Evolutionary conservation across 2,329 filamentous ascomycete species (phyloP).

Genomic region (Ambrosiella cleistominuta): DNA sequence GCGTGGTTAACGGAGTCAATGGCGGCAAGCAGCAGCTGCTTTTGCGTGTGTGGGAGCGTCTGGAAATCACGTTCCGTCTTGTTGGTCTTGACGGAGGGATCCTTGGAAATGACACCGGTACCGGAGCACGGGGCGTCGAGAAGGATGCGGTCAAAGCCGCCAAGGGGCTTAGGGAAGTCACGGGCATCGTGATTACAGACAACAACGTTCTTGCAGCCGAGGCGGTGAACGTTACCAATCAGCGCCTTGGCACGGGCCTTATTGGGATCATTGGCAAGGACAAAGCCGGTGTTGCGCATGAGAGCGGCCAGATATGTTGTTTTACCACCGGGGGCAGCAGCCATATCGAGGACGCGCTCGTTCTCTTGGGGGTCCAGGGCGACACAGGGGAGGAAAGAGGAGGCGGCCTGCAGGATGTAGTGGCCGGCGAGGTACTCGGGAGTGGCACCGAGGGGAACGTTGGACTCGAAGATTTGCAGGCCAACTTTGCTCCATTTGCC

Average conservation of each 20-base stretch:
- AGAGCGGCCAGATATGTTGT: slow-evolving; percentile 90
- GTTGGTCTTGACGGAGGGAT: slow-evolving; percentile 93
- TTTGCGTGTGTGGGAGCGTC: slow-evolving; percentile 81
- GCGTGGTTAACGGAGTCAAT: slow-evolving; percentile 89
- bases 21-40: slow-evolving; percentile 78
- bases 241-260: slow-evolving; percentile 88
- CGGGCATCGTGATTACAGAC: slow-evolving; percentile 92
- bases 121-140: slow-evolving; percentile 92
- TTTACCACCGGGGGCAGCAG: slow-evolving; percentile 87
- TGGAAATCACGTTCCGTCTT: slow-evolving; percentile 94
- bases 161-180: slow-evolving; percentile 85
- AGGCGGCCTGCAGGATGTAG: slow-evolving; percentile 94
- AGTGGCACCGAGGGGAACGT: slow-evolving; percentile 72
- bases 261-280: slow-evolving; percentile 94
- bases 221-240: slow-evolving; percentile 91
- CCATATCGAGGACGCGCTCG: slow-evolving; percentile 86
- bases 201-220: slow-evolving; percentile 83
- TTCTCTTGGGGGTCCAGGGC: slow-evolving; percentile 84
- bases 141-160: slow-evolving; percentile 85
- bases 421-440: slow-evolving; percentile 94
- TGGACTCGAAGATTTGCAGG: slow-evolving; percentile 86
- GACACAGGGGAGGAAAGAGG: slow-evolving; percentile 95
- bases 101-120: slow-evolving; percentile 94
- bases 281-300: slow-evolving; percentile 88
- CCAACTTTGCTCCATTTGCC: slow-evolving; percentile 99